Evolutionary conservation across 768 basidiomycete species (phyloP), one percentile per base, ranked within the genome.

Genomic region (Lentinula raphanica): DNA sequence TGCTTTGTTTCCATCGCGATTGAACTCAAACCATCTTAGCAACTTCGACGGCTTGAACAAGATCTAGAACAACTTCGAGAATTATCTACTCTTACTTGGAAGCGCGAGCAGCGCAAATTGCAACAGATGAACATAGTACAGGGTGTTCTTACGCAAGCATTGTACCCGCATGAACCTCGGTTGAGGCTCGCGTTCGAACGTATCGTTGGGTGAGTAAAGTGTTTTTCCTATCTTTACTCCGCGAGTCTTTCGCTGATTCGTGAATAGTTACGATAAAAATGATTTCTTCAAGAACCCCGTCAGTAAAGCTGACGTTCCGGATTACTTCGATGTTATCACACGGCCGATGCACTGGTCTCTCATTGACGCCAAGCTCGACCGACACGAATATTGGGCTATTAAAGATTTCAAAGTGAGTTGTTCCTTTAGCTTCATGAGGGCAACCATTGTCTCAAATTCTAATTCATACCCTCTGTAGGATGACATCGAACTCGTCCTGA

Each of bases 241-340:
- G 21, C 17, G 5, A 9, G 8, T 36, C 17, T 23, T 50, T 44
- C 12, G 19, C 21, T 44, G 42, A 27, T 15, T 19, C 15, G 21
- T 45, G n/a, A 36, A 39, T 38, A 53, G 51, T 27, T 53, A 53
- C 12, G 94, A 98, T 67, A 80, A 83, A 17, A 74, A 80, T 5
- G 87, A 86, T 44, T 79, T 85, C 60, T 98, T 98, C 73, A 83
- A 83, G 59, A 83, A 87, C 59, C 93, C 95, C 0, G 94, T 98
- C 36, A 87, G 85, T 40, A 85, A 77, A 63, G 74, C 72, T 1
- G 83, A 89, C 39, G 92, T 95, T 0, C 91, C 90, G 1, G 95
- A 98, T 66, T 99, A 99, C 68, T 93, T 89, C 66, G 88, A 92
- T 46, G 76, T 97, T 35, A 80, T 99, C 65, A 79, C 85, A 64